Evolutionary conservation across 495 filamentous ascomycete genomes (phyloP), one percentile per base, ranked within the genome.

Genomic region (Tetracladium setigerum): DNA sequence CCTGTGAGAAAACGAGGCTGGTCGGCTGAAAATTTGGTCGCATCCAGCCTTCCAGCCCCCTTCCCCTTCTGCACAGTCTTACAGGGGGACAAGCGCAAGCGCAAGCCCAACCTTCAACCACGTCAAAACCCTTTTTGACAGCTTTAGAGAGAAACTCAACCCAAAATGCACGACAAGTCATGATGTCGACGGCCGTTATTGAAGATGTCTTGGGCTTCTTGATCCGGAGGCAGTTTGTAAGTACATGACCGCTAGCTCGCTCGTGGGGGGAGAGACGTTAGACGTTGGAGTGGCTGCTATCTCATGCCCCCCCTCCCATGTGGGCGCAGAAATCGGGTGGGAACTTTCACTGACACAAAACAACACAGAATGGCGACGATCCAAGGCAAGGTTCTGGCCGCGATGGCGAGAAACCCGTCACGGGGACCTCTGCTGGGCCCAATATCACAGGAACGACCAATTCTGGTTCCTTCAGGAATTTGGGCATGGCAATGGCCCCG

Each of bases 401-500:
- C 9, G 56, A 62, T 39, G 55, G 55, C 33, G 35, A 39, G 3
- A 13, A 16, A 4, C 41, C 38, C 40, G 39, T 36, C 33, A 57
- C 53, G 10, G 45, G 51, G 7, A 52, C 47, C 5, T 52, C 55
- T 6, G 35, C 38, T 5, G n/a, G 49, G 16, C 44, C 45, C 15
- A 45, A 32, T 22, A 38, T 58, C 14, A 55, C 61, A 7, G 38
- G 18, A 7, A 37, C 24, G 13, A 46, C 51, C 27, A 58, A 58
- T 44, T 59, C 56, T 5, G 34, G 49, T 2, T 59, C 56, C 1
- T 49, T 56, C 30, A 27, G 49, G 19, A 52, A 46, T 7, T 66
- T 95, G 53, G 46, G 92, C 53, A 73, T 77, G 40, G 90, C 87
- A 17, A 68, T 96, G 38, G 66, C 80, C 11, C 87, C 89, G 10